Evolutionary conservation across 2,329 filamentous ascomycete genomes (phyloP).

Genomic region (Xylariales sp.): DNA sequence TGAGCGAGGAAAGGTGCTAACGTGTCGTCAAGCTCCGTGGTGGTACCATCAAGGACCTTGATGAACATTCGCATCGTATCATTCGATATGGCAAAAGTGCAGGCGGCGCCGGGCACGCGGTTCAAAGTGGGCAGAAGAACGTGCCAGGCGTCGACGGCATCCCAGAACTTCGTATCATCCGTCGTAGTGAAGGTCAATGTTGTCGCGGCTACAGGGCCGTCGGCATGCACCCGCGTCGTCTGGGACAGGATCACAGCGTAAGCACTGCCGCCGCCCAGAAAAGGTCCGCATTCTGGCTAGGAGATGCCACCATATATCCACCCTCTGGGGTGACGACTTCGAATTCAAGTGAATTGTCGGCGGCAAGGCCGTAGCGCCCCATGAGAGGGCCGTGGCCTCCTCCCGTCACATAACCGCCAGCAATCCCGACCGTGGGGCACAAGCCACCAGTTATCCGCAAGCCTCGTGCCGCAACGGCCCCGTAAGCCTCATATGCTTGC

Average conservation of each 20-base stretch:
- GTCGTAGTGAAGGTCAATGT: neutral
- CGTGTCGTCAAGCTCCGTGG: neutral
- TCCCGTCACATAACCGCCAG: conserved; percentile 42
- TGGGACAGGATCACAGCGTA: conserved; percentile 45
- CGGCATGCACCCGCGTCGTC: conserved; percentile 38
- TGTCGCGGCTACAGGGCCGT: conserved; percentile 18
- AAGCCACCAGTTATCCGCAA: conserved; percentile 35
- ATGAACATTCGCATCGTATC: neutral
- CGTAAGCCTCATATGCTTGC: conserved; percentile 15
- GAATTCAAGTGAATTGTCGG: conserved; percentile 34
- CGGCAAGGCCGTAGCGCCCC: conserved; percentile 37
- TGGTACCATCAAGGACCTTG: neutral
- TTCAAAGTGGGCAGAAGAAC: neutral
- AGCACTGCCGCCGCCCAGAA: conserved; percentile 51
- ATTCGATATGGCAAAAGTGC: no score
- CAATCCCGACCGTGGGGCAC: conserved; percentile 32
- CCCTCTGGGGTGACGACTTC: conserved; percentile 15
- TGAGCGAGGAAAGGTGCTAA: neutral
- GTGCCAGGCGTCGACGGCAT: neutral
- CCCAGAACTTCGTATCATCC: conserved; percentile 3
- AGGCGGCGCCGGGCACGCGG: no score
- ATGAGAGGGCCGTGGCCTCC: conserved; percentile 37
- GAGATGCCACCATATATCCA: conserved; percentile 30
- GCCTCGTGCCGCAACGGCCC: conserved; percentile 14
- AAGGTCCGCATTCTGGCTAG: conserved; percentile 38